A percentile compares a stretch with the other conserved stretches of the same genome.
phyloP scores from a whole-genome alignment of 2,329 filamentous ascomycete species.

The Ramularia endophylla region DNA sequence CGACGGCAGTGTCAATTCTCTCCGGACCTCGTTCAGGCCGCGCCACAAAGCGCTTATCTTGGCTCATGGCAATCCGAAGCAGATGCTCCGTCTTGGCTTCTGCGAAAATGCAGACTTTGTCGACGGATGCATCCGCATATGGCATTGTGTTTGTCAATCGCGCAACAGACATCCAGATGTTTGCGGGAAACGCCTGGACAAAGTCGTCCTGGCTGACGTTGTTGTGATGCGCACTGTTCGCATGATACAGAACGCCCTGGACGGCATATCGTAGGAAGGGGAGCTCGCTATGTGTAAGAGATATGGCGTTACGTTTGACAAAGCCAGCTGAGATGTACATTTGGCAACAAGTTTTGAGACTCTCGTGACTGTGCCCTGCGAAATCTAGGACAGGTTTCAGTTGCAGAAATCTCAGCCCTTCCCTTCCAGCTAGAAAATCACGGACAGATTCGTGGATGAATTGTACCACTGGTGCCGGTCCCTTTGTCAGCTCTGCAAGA shows the following conservation, averaged over 20 bases:
- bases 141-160: conserved; percentile 28
- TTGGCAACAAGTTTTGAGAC: conserved; percentile 18
- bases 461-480: conserved; percentile 34
- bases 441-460: conserved; percentile 50
- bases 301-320: conserved; percentile 19
- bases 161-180: conserved; percentile 26
- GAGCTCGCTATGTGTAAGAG: too few species aligned
- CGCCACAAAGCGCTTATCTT: too few species aligned
- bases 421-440: conserved; percentile 40
- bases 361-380: conserved; percentile 9
- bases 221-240: conserved; percentile 30
- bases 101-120: too few species aligned
- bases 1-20: too few species aligned
- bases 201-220: conserved; percentile 29
- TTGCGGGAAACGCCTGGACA: conserved; percentile 17
- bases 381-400: conserved; percentile 8
- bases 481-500: conserved; percentile 39
- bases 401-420: conserved; percentile 27
- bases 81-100: too few species aligned
- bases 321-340: conserved; percentile 23
- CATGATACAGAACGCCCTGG: conserved; percentile 36
- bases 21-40: too few species aligned
- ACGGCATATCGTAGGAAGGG: conserved; percentile 43
- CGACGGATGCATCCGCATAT: too few species aligned
- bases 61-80: too few species aligned